Base-by-base conservation (phyloP, 371 early-diverging fungal genomes). In the Chytridium lagenaria region DNA sequence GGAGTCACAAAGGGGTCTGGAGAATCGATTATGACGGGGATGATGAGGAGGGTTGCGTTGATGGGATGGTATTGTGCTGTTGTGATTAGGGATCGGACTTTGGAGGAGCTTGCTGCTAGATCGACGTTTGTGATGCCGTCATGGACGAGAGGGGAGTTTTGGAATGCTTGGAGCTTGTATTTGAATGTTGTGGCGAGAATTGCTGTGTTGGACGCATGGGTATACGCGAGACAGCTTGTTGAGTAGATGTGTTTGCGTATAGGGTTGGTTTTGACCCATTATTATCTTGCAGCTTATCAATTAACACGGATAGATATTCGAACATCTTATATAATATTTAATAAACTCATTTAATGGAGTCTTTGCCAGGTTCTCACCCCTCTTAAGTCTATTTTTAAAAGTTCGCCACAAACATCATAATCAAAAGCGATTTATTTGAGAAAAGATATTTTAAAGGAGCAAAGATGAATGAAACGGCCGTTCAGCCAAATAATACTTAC, bases 31-130 rank as follows among this genome's bases (percentile, higher is more conserved):
- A 49, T 40, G 22, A 65, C 44, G 37, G 23, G 71, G 38, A 74
- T 82, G 77, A 34, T 80, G 38, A 59, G 77, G 51, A 75, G 78
- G 34, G 72, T 82, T 50, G 70, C 74, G 1, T 67, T 70, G 50
- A 80, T 82, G 79, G 82, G 80, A 7, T 68, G 50, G 61, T 76
- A 77, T 57, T 76, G 76, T 57, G 52, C 68, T 26, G 71, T 71
- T 16, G 71, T 64, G 23, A 63, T 71, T 31, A 40, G 71, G 31
- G 37, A 64, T 33, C 50, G 50, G 50, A 40, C 65, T 23, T 30
- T 71, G 65, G 23, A 34, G 22, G 65, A 51, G 33, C 65, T 64
- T 10, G 31, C 30, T 30, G 12, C n/a, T 0, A 64, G 64, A 22
- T 16, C 1, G 44, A 22, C 31, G 30, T 37, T 37, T 16, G n/a